Percentiles rank a stretch among this genome's conserved stretches.
phyloP scores from a whole-genome alignment of 1,284 basidiomycete species.

The Melampsora americana region DNA sequence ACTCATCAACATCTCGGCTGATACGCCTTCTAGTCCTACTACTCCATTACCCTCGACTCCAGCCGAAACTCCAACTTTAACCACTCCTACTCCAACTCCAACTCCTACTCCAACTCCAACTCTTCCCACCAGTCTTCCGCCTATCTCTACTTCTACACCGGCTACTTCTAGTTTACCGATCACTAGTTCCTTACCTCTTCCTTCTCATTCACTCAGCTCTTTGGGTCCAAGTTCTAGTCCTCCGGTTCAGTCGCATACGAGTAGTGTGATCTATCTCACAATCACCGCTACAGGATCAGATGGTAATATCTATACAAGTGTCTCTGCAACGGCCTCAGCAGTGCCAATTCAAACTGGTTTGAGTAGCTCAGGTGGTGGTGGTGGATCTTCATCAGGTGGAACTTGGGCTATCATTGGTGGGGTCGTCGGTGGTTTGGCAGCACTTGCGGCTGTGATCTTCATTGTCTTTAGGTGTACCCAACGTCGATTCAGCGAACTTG shows the following conservation, averaged over 20 bases:
- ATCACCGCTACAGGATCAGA: constrained; percentile 47
- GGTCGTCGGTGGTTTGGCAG: constrained; percentile 49
- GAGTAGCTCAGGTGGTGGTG: background rate
- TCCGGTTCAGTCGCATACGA: background rate
- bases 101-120: background rate
- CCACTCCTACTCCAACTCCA: background rate
- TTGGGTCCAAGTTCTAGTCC: background rate
- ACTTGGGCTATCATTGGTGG: constrained; percentile 51
- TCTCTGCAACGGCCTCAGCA: constrained; percentile 43
- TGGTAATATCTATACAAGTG: constrained; percentile 41
- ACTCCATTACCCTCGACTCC: too few relatives aligned
- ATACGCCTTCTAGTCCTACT: too few relatives aligned
- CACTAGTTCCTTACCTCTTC: background rate
- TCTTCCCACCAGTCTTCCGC: background rate
- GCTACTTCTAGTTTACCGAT: background rate
- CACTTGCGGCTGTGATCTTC: constrained; percentile 46
- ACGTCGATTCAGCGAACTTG: constrained; percentile 48
- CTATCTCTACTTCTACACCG: background rate
- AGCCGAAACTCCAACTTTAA: too few relatives aligned
- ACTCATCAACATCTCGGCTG: too few relatives aligned
- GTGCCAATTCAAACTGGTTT: constrained; percentile 30
- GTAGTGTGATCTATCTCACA: constrained; percentile 46
- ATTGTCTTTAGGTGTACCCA: constrained; percentile 48
- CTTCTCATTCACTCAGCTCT: background rate
- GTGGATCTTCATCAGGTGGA: constrained; percentile 34